Evolutionary conservation across 352 stramenopile genomes (phyloP).

Genomic region (Blastocystis sp.): DNA sequence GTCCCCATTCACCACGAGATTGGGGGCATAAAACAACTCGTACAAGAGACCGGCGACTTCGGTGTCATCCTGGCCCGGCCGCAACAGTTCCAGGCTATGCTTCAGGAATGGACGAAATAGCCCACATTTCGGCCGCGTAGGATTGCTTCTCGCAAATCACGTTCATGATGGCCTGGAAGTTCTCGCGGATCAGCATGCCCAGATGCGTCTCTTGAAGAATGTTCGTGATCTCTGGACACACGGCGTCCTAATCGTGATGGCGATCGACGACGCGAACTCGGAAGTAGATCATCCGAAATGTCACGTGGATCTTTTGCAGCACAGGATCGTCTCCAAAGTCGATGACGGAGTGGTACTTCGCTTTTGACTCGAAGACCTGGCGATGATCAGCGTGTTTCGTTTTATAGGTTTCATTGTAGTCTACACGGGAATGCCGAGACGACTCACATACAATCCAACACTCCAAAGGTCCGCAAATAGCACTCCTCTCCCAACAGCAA

Average conservation of each 20-base stretch:
- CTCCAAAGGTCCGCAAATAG: constrained; percentile 33
- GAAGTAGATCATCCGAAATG: constrained; percentile 61
- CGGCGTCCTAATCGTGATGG: constrained; percentile 22
- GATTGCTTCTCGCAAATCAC: neutral
- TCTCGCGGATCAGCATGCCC: constrained; percentile 1
- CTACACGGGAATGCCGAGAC: neutral
- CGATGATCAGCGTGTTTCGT: constrained; percentile 54
- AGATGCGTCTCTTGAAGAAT: constrained; percentile 21
- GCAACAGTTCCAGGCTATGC: constrained; percentile 29
- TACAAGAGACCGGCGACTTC: constrained; percentile 44
- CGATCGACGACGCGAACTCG: neutral
- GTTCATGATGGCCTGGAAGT: constrained; percentile 30
- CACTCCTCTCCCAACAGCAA: neutral
- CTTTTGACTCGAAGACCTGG: neutral
- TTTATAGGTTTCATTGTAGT: constrained; percentile 55
- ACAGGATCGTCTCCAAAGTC: neutral
- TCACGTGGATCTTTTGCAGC: constrained; percentile 14
- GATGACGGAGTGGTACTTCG: constrained; percentile 21
- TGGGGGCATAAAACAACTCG: constrained; percentile 33
- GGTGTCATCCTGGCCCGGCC: neutral
- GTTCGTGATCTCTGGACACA: constrained; percentile 37
- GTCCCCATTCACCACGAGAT: neutral
- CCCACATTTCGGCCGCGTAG: constrained; percentile 8
- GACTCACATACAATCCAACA: constrained; percentile 20
- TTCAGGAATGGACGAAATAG: neutral